These are phyloP conservation scores for Gloeophyllum trabeum DNA, from an alignment of 768 basidiomycete species.

Conservation along the genomic window DNA sequence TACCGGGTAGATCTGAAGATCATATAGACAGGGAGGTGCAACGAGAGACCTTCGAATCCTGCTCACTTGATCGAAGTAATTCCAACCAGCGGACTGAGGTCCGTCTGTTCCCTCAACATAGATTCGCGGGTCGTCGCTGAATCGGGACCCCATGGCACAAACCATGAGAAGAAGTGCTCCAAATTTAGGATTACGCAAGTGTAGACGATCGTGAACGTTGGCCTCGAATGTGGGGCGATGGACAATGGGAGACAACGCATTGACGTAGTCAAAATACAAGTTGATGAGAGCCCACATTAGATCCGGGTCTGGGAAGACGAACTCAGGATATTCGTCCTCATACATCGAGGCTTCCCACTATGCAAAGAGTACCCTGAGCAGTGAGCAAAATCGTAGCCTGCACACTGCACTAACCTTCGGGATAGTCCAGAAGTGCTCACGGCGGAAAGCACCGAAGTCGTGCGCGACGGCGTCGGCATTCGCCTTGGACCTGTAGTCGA, in stretches of 20 bases:
- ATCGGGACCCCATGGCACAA: conserved; percentile 57
- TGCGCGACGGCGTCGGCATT: too few species aligned
- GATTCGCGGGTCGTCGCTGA: conserved; percentile 26
- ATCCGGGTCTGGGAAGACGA: conserved; percentile 36
- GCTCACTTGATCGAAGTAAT: conserved; percentile 45
- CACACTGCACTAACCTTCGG: neutral
- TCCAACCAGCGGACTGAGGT: conserved; percentile 41
- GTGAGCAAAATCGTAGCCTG: neutral
- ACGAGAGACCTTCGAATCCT: conserved; percentile 38
- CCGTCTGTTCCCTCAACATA: conserved; percentile 3
- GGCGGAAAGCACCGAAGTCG: neutral
- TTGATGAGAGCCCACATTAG: conserved; percentile 43
- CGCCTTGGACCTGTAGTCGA: too few species aligned
- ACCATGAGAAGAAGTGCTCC: conserved; percentile 52
- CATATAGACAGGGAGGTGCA: conserved; percentile 42
- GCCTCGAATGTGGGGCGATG: conserved; percentile 62
- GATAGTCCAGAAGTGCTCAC: neutral
- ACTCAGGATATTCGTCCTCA: conserved; percentile 11
- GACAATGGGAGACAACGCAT: conserved; percentile 55
- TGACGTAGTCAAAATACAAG: conserved; percentile 49
- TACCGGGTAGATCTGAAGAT: conserved; percentile 53
- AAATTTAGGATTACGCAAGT: conserved; percentile 41
- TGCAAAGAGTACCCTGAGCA: neutral
- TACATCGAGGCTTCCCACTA: neutral
- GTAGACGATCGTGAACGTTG: conserved; percentile 33